Percentiles rank a stretch among this genome's conserved stretches.
phyloP scores from a whole-genome alignment of 2,329 filamentous ascomycete species.

The Diatrype stigma region DNA sequence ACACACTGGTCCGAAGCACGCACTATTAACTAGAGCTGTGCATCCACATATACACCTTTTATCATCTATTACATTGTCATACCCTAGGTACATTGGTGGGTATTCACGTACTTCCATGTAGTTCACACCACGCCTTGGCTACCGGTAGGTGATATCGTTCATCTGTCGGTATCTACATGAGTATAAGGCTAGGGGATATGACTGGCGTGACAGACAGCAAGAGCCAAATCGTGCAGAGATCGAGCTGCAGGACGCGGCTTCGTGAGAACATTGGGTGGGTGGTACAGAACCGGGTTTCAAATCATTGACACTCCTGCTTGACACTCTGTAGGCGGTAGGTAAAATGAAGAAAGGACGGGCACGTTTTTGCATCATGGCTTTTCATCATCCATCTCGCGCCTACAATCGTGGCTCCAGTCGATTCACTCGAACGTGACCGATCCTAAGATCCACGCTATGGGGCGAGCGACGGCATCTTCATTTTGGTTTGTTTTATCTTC shows the following conservation, averaged over 20 bases:
- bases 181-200: background rate
- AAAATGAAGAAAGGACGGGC: too few relatives aligned
- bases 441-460: background rate
- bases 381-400: too few relatives aligned
- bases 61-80: too few relatives aligned
- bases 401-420: background rate
- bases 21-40: too few relatives aligned
- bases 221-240: background rate
- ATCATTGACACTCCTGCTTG: background rate
- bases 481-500: background rate
- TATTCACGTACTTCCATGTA: too few relatives aligned
- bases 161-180: background rate
- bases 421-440: background rate
- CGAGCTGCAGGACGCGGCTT: background rate
- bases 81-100: too few relatives aligned
- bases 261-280: background rate
- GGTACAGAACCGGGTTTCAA: background rate
- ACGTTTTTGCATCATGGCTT: too few relatives aligned
- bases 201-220: background rate
- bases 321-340: too few relatives aligned
- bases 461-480: background rate
- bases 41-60: too few relatives aligned
- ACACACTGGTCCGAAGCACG: background rate
- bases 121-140: background rate
- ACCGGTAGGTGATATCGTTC: background rate